Base-by-base conservation (phyloP, 179 eudicot species). In the Dionaea muscipula region DNA sequence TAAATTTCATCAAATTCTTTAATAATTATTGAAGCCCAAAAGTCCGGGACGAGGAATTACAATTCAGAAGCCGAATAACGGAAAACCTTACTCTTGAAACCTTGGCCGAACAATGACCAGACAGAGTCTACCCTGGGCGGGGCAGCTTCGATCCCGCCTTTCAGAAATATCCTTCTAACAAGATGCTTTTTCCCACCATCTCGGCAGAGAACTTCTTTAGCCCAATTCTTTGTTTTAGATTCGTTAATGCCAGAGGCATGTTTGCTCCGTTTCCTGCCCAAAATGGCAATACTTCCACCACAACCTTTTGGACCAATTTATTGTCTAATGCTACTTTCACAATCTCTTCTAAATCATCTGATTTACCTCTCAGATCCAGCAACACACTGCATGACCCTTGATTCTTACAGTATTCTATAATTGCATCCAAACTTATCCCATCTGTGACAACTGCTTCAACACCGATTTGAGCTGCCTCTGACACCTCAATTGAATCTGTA, bases 111-210 rank as follows among this genome's bases (percentile, higher is more conserved):
- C n/a, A n/a, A n/a, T n/a, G n/a, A n/a, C n/a, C n/a, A n/a, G n/a
- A n/a, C n/a, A n/a, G n/a, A n/a, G n/a, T n/a, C n/a, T n/a, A n/a
- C n/a, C n/a, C n/a, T n/a, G n/a, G n/a, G n/a, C n/a, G n/a, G n/a
- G n/a, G n/a, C n/a, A n/a, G n/a, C n/a, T n/a, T n/a, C n/a, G n/a
- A n/a, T n/a, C n/a, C n/a, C n/a, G n/a, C n/a, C 22, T 44, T 31
- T 75, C 71, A 78, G 60, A 91, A 75, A 65, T 87, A 84, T 20
- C 98, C 98, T 54, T 87, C 94, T 13, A 91, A 56, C 60, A 87
- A 35, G 44, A 82, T 69, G 62, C 74, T 78, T 10, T 64, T 50
- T 41, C 81, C 73, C 11, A 63, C 65, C 20, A 35, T 70, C 49
- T 45, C 64, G 10, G 86, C 60, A 15, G 81, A 69, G 55, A 87